phyloP scores from a whole-genome alignment of 2,329 filamentous ascomycete genomes.

The Oidium heveae region DNA sequence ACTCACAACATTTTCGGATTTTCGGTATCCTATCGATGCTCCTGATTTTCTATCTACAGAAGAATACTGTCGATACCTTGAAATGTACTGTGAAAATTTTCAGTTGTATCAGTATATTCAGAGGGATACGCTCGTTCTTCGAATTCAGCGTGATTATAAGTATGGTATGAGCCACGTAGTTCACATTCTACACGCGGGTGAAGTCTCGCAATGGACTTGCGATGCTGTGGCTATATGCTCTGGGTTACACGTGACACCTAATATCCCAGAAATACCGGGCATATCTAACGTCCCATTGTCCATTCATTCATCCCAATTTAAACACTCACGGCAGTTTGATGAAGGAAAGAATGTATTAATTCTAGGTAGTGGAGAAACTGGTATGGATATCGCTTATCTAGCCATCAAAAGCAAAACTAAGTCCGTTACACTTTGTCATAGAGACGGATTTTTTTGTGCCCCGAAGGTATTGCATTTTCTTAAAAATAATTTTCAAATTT shows the following conservation, averaged over 20 bases:
- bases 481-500: background rate
- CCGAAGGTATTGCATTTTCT: slow-evolving; percentile 16
- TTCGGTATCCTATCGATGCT: slow-evolving; percentile 17
- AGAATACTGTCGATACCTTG: slow-evolving; percentile 20
- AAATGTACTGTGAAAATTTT: slow-evolving; percentile 18
- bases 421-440: slow-evolving; percentile 20
- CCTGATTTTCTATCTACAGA: slow-evolving; percentile 20
- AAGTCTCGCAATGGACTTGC: slow-evolving; percentile 11
- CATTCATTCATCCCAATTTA: slow-evolving; percentile 20
- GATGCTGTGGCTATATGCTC: slow-evolving; percentile 23
- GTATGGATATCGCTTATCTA: slow-evolving; percentile 20
- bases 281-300: slow-evolving; percentile 16
- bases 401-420: slow-evolving; percentile 19
- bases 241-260: slow-evolving; percentile 19
- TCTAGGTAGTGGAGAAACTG: slow-evolving; percentile 21
- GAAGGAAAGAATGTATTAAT: slow-evolving; percentile 17
- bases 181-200: too few species aligned
- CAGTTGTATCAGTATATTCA: slow-evolving; percentile 16
- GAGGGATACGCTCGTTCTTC: too few species aligned
- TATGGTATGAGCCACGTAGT: too few species aligned
- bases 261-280: slow-evolving; percentile 17
- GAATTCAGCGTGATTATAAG: too few species aligned
- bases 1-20: slow-evolving; percentile 25
- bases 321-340: slow-evolving; percentile 19
- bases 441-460: slow-evolving; percentile 21